Evolutionary conservation across 2,329 filamentous ascomycete species (phyloP).

Genomic region (Ilyonectria robusta): DNA sequence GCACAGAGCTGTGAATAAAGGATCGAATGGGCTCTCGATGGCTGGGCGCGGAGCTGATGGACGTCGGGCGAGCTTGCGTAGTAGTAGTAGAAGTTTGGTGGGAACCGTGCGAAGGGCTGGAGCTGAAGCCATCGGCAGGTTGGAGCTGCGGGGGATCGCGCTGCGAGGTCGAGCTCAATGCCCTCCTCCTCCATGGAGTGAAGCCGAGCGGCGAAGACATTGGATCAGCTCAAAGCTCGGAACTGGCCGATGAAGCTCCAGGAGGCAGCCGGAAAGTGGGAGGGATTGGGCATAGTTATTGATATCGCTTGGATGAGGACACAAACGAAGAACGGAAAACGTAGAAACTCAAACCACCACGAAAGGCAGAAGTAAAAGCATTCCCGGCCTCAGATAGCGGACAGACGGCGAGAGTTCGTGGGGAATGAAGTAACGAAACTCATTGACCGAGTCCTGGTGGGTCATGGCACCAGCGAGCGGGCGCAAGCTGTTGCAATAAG

Average conservation of each 20-base stretch:
- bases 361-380: constrained; percentile 33
- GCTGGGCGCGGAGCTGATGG: constrained; percentile 51
- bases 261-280: constrained; percentile 15
- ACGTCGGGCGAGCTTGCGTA: constrained; percentile 55
- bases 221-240: constrained; percentile 33
- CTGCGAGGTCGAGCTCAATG: constrained; percentile 55
- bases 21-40: constrained; percentile 79
- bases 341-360: constrained; percentile 1
- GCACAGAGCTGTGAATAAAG: constrained; percentile 77
- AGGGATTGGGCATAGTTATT: constrained; percentile 20
- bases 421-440: constrained; percentile 48
- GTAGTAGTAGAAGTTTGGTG: constrained; percentile 36
- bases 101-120: constrained; percentile 42
- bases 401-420: constrained; percentile 37
- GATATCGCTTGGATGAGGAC: constrained; percentile 41
- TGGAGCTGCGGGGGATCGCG: constrained; percentile 44
- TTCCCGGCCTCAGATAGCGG: constrained; percentile 38
- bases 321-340: constrained; percentile 5
- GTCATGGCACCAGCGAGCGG: constrained; percentile 41
- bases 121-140: constrained; percentile 47
- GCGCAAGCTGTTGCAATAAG: constrained; percentile 30
- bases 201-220: constrained; percentile 67
- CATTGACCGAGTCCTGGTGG: constrained; percentile 42
- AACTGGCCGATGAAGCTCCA: constrained; percentile 30
- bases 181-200: constrained; percentile 63